Base-by-base conservation (phyloP, 306 rosid species). In the Fragaria nilgerrensis region DNA sequence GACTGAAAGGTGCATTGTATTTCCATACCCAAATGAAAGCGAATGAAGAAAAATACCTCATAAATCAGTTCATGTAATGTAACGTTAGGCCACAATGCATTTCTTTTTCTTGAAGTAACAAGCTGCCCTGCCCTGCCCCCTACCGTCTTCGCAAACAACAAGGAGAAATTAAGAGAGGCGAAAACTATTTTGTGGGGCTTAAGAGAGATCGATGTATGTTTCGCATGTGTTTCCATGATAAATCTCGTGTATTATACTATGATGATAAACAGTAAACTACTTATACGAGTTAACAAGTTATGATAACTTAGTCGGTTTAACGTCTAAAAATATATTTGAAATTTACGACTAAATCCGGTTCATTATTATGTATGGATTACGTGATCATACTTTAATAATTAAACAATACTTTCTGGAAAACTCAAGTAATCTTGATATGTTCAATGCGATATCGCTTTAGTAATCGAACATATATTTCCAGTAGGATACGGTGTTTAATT, bases 61-160 rank as follows among this genome's bases (percentile, higher is more conserved):
- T n/a, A 47, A 27, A 5, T 2, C 20, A 5, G 48, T 34, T 29
- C 2, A 7, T 22, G 13, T 70, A 47, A 9, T 22, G 6, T 48
- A 70, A 70, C 62, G 61, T 27, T 72, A 1, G 45, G 44, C 44
- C 14, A 5, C 23, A 17, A 44, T 34, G 45, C 43, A 67, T 80
- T 80, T 84, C 74, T 73, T 76, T 80, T 73, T 68, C 78, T 72
- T 81, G 36, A 82, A 78, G 77, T 50, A 78, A 81, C 80, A 68
- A 34, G 71, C 13, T 17, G 6, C 44, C 50, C 7, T 17, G 6
- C 36, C 50, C 7, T 5, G 2, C 41, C 13, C 37, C 2, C 20
- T 7, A 47, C 78, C 80, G n/a, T 37, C 23, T 39, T 55, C 17
- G 78, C 66, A 59, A 34, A 1, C 7, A 25, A 23, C 1, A 47